phyloP scores from a whole-genome alignment of 306 rosid species.

The Lotus japonicus region DNA sequence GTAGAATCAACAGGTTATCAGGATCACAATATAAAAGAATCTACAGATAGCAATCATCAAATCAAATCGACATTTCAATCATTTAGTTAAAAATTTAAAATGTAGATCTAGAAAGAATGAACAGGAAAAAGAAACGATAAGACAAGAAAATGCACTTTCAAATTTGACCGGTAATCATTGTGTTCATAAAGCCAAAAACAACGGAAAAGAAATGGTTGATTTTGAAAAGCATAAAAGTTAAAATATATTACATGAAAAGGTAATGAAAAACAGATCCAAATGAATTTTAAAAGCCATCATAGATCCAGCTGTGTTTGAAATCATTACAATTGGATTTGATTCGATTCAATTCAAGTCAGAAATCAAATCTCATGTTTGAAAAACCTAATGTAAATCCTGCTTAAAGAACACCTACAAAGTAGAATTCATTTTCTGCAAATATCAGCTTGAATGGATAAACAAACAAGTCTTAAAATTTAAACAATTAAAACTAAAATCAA shows the following conservation, averaged over 20 bases:
- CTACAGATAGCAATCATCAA: not conserved
- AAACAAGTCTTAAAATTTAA: not conserved
- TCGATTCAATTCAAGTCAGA: not conserved
- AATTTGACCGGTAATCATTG: constrained; percentile 3
- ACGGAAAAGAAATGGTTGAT: not conserved
- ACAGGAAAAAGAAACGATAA: not conserved
- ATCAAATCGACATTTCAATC: not conserved
- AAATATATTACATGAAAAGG: not conserved
- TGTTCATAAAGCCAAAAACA: not conserved
- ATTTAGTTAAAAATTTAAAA: not conserved
- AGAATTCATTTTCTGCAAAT: not conserved
- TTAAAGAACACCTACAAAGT: not conserved
- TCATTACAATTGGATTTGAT: not conserved
- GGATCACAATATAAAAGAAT: not conserved
- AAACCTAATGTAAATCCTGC: not conserved
- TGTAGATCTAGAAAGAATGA: not conserved
- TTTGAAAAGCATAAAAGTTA: not conserved
- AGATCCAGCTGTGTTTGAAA: constrained; percentile 12
- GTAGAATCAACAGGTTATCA: not conserved
- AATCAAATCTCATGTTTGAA: not conserved
- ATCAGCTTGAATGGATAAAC: not conserved
- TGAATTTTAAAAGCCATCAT: not conserved
- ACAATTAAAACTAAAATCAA: no score
- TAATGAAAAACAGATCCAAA: not conserved
- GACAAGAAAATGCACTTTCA: not conserved